Conservation (phyloP, 306 rosid genomes). For the Citrullus colocynthis region DNA sequence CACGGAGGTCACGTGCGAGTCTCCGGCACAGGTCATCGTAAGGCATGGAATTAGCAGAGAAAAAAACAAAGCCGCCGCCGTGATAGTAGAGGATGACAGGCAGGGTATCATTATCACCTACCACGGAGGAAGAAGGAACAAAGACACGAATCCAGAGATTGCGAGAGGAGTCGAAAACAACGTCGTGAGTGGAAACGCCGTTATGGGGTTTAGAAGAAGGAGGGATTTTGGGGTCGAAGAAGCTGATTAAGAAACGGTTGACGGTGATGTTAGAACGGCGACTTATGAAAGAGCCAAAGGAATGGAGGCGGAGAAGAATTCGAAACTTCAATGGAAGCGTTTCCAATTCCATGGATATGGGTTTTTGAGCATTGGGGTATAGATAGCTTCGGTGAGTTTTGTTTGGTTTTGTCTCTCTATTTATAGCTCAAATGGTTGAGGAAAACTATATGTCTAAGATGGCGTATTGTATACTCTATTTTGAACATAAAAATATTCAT, state of each 20-base stretch:
- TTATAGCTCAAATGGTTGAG: too few species aligned
- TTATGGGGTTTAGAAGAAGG: conserved; percentile 8
- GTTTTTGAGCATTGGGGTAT: too few species aligned
- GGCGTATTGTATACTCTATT: too few species aligned
- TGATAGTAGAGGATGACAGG: conserved; percentile 41
- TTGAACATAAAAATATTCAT: too few species aligned
- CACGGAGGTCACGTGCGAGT: conserved; percentile 22
- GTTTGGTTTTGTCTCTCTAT: too few species aligned
- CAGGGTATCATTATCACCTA: neutral
- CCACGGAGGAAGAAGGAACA: conserved; percentile 21
- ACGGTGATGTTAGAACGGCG: neutral
- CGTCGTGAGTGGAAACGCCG: conserved; percentile 43
- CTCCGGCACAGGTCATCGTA: conserved; percentile 42
- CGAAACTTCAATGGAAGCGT: neutral
- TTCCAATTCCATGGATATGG: too few species aligned
- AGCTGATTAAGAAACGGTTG: neutral
- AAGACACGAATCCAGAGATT: conserved; percentile 42
- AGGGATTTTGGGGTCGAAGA: conserved; percentile 4
- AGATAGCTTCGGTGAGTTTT: too few species aligned
- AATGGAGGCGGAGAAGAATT: neutral
- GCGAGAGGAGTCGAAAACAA: conserved; percentile 21
- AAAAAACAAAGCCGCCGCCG: conserved; percentile 50
- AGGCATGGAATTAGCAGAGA: conserved; percentile 18
- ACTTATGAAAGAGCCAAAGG: neutral
- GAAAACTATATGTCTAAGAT: too few species aligned